Percentiles rank a stretch among this genome's conserved stretches.
These are phyloP conservation scores for Novymonas esmeraldas DNA, from an alignment of 208 protist species.

Conservation along the genomic window DNA sequence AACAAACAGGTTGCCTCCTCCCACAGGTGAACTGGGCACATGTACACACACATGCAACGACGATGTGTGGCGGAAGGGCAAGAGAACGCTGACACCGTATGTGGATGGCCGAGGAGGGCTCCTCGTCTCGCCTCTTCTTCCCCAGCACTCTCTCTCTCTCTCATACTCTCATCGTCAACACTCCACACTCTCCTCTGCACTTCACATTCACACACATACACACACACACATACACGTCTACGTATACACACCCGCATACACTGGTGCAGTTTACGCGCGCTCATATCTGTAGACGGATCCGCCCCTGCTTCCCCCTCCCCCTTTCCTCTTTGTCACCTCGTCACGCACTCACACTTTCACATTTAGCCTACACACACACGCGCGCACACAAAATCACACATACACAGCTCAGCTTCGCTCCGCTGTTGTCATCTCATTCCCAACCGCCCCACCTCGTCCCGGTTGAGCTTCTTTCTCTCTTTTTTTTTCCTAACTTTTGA, in stretches of 20 bases:
- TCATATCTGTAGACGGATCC: too few species aligned
- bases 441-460: neutral
- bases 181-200: too few species aligned
- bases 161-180: neutral
- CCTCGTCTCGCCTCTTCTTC: neutral
- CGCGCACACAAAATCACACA: too few species aligned
- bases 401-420: too few species aligned
- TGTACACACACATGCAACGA: too few species aligned
- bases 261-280: too few species aligned
- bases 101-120: neutral
- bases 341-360: too few species aligned
- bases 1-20: too few species aligned
- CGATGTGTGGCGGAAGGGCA: neutral
- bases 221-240: neutral
- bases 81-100: neutral
- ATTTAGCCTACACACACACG: too few species aligned
- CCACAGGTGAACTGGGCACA: too few species aligned
- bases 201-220: neutral
- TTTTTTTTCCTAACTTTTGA: constrained; percentile 8
- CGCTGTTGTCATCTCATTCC: neutral
- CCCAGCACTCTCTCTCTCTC: neutral
- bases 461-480: constrained; percentile 10
- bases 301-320: neutral
- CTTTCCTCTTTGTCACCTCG: too few species aligned
- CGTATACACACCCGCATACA: too few species aligned